Base-by-base conservation (phyloP, 208 protist species). In the Crithidia mellificae region DNA sequence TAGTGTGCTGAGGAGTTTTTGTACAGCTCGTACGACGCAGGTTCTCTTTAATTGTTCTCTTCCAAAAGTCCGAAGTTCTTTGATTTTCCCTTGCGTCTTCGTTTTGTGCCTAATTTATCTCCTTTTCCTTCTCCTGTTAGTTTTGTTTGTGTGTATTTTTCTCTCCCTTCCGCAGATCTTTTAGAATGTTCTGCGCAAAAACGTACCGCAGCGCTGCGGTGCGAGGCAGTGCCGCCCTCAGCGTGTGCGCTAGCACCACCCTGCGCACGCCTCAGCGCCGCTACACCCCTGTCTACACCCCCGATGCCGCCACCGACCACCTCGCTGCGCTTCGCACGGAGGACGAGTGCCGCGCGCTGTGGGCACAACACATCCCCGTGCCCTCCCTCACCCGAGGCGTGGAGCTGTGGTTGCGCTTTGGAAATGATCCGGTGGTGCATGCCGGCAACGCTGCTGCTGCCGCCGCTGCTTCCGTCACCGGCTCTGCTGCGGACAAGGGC, bases 401-500 rank as follows among this genome's bases (percentile, higher is more conserved):
- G 9, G 72, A 77, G 51, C 58, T 79, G 56, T 93, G 87, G 88
- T 80, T 96, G 38, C 87, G 90, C n/a, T 92, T 92, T 53, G 87
- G 90, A 24, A 96, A 96, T 54, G 87, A 96, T 57, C 90, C 90
- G 3, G 87, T 96, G n/a, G 69, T 92, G 30, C 84, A 92, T 68
- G 84, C 82, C 15, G 58, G 72, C 8, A 25, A 82, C n/a, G 65
- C 74, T 22, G 63, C 59, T 58, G 25, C 55, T 36, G 51, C 17
- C 38, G 1, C 22, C 17, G 27, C n/a, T n/a, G n/a, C n/a, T n/a
- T n/a, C n/a, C n/a, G n/a, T n/a, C n/a, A n/a, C n/a, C n/a, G n/a
- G n/a, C n/a, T n/a, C n/a, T n/a, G n/a, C n/a, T n/a, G n/a, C n/a
- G n/a, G n/a, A n/a, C n/a, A n/a, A n/a, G n/a, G n/a, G n/a, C n/a